Base-by-base conservation (phyloP, 768 basidiomycete species). In the Lentinula raphanica region DNA sequence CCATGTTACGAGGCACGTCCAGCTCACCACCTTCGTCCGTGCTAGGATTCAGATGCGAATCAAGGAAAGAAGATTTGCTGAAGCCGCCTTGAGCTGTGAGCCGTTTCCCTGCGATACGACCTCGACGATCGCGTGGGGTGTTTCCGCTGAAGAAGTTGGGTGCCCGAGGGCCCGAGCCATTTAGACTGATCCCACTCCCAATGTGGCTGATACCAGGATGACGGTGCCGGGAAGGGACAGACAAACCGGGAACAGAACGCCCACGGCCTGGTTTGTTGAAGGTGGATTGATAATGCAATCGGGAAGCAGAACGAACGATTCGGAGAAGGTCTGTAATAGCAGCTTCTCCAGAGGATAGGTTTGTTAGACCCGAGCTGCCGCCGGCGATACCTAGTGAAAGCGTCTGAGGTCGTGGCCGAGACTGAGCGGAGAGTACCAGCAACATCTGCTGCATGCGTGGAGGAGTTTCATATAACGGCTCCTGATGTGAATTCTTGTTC, bases 361-460 rank as follows among this genome's bases (percentile, higher is more conserved):
- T 77, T 0, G 82, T 81, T 2, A 78, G 65, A 35, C 78, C 79
- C 15, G 81, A 75, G 49, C 49, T 35, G 32, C 46, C 46, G 46
- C 27, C 25, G 28, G 29, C 46, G 5, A 27, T n/a, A 17, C 85
- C 82, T 36, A 90, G 74, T 0, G 87, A 84, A 56, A 86, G 79
- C 4, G 85, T 79, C 3, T 80, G 73, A 0, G 82, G 78, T 8
- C 82, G 74, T 36, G 79, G 79, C n/a, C 85, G 79, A 60, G 79
- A 79, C 67, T 89, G 86, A 1, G 90, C 87, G 27, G 85, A 81
- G 3, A 92, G 78, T 6, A 92, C 87, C 25, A 91, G 85, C 19
- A 90, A 74, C 91, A 93, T 92, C 69, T 93, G 91, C 62, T 91
- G 90, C 21, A 93, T 69, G 23, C 88, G 80, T 17, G 90, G 87